These are phyloP conservation scores for Akanthomyces uredinophilus DNA, from an alignment of 2,329 filamentous ascomycete genomes.

Conservation along the genomic window DNA sequence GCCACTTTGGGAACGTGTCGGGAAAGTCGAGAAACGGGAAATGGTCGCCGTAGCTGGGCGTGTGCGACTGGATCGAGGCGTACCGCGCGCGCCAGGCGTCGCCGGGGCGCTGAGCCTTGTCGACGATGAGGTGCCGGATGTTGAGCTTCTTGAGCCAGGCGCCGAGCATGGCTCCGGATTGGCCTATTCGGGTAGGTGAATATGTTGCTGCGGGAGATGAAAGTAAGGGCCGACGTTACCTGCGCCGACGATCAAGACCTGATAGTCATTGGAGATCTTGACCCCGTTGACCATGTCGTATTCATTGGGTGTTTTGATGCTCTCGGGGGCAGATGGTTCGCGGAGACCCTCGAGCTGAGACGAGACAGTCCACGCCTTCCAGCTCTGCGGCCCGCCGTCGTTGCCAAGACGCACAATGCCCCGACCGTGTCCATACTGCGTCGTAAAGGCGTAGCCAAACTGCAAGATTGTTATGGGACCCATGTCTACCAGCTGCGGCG, in stretches of 20 bases:
- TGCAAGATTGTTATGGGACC: slow-evolving; percentile 18
- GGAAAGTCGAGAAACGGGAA: slow-evolving; percentile 23
- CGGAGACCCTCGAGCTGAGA: slow-evolving; percentile 23
- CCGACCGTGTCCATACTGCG: slow-evolving; percentile 18
- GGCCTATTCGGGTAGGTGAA: slow-evolving; percentile 24
- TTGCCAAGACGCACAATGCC: slow-evolving; percentile 21
- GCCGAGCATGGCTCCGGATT: slow-evolving; percentile 37
- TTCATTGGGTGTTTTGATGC: too few relatives aligned
- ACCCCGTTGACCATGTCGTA: neutral
- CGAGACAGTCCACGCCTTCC: slow-evolving; percentile 24
- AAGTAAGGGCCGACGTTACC: slow-evolving; percentile 20
- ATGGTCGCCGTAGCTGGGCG: slow-evolving; percentile 22
- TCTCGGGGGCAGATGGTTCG: neutral
- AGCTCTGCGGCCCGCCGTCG: slow-evolving; percentile 12
- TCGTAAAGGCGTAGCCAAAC: slow-evolving; percentile 19
- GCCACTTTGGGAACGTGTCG: slow-evolving; percentile 26
- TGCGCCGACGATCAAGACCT: slow-evolving; percentile 36
- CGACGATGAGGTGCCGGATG: slow-evolving; percentile 34
- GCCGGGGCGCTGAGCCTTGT: slow-evolving; percentile 39
- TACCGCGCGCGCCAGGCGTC: slow-evolving; percentile 49
- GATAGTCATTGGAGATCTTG: slow-evolving; percentile 24
- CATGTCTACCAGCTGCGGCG: slow-evolving; percentile 17
- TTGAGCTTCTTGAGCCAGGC: slow-evolving; percentile 25
- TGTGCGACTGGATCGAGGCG: slow-evolving; percentile 22
- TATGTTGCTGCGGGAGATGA: too few relatives aligned